Base-by-base conservation (phyloP, 2,329 filamentous ascomycete genomes). In the Fusarium siculi region DNA sequence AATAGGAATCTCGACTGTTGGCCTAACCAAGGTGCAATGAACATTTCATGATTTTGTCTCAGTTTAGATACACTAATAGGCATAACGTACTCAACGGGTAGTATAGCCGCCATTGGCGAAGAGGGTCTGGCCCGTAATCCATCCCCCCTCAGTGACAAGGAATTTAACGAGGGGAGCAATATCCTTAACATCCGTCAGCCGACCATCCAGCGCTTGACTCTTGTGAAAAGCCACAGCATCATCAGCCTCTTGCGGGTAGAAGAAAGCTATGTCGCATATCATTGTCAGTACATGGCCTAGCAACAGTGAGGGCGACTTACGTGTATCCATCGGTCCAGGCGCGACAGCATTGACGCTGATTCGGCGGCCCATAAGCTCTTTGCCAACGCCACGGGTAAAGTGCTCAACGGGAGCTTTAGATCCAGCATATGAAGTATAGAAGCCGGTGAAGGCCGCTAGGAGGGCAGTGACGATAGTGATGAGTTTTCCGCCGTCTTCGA, bases 221-320 rank as follows among this genome's bases (percentile, higher is more conserved):
- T 40, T 54, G 0, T 54, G 52, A 10, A 54, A 54, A 1, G 52
- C 52, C 2, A 54, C 52, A 2, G 52, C 52, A 1, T 40, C 52
- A 18, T 40, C 34, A 18, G 36, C 25, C 21, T 54, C 52, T 15
- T 54, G 34, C 0, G 52, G 52, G 8, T 54, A 54, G 10, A 54
- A 54, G 32, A 54, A 54, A 5, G 52, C 52, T 54, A 14, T 6
- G 5, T 0, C 4, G 5, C n/a, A 2, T 5, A 4, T 0, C 0
- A 10, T 5, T 25, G 9, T 52, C 3, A 52, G 49, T 37, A 21
- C 2, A 25, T 32, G 5, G 4, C 12, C 30, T 12, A 32, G 12
- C 1, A 52, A 2, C 2, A 11, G 4, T 2, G 25, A 1, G 23
- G 32, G 1, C 1, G 2, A 28, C 49, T n/a, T 40, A 54, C 52